Evolutionary conservation across 176 grass and related monocot species (phyloP), one percentile per base, ranked within the genome.

Genomic region (Chloris gayana): DNA sequence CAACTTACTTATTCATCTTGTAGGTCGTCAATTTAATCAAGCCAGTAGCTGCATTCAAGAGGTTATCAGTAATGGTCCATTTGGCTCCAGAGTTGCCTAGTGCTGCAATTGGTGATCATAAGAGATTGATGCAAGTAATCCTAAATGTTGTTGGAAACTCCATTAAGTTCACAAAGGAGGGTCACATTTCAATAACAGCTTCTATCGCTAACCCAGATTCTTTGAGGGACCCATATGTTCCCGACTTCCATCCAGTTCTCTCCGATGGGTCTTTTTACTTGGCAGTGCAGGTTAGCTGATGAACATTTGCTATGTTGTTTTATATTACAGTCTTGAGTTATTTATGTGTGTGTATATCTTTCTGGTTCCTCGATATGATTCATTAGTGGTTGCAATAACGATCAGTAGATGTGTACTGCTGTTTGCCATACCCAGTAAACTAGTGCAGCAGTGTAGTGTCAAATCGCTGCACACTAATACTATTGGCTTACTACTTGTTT

Each of bases 91-190:
- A 98, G 19, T 89, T 98, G 64, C 96, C 92, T 33, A 47, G 77
- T 15, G 85, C 74, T 41, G 88, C 90, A 53, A 79, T 91, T 84
- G 96, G 96, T 47, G 96, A 98, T 73, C 90, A 79, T 60, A 95
- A 95, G 68, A 87, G 92, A 22, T 80, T 95, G 29, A 85, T 93
- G 88, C 96, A 95, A 64, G 89, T 90, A 64, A 87, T 98, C 26
- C 70, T 98, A 63, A 98, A 98, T 90, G 77, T 98, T 89, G 77
- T 84, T 82, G 88, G 92, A 12, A 98, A 98, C 74, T 91, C 96
- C 12, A 53, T 98, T 42, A 93, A 98, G 69, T 95, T 93, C 68
- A 98, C 96, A 66, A 95, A 89, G 57, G 90, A 95, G 86, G 96
- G 92, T 31, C 88, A 93, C 29, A 76, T 95, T 82, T 91, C 88